These are phyloP conservation scores for Mycena galopus DNA, from an alignment of 768 basidiomycete genomes.

Conservation along the genomic window DNA sequence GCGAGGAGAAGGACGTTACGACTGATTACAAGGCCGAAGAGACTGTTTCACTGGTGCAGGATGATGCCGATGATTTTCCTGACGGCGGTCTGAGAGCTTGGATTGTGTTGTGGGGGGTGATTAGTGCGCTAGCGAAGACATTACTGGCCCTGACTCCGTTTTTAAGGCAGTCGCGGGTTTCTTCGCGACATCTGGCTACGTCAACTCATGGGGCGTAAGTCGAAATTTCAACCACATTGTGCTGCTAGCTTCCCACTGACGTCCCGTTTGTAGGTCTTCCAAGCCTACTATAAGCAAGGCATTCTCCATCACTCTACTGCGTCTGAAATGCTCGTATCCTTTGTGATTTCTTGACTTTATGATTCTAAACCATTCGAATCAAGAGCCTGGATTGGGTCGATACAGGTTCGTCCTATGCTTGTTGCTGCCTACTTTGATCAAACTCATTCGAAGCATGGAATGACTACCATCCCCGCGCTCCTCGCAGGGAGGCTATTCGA, in stretches of 20 bases:
- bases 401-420: too few relatives aligned
- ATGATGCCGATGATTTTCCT: neutral
- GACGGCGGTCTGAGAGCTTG: too few relatives aligned
- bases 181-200: constrained; percentile 26
- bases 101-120: neutral
- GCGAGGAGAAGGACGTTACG: too few relatives aligned
- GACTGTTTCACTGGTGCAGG: neutral
- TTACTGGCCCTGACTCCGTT: neutral
- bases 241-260: neutral
- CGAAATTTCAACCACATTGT: neutral
- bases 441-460: constrained; percentile 13
- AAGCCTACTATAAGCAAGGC: constrained; percentile 23
- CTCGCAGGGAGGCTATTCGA: constrained; percentile 43
- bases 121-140: neutral
- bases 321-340: too few relatives aligned
- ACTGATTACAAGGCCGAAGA: neutral
- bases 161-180: neutral
- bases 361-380: too few relatives aligned
- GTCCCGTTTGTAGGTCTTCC: constrained; percentile 6
- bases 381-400: too few relatives aligned
- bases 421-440: too few relatives aligned
- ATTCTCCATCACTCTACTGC: too few relatives aligned
- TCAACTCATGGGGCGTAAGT: constrained; percentile 28
- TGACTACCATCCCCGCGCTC: constrained; percentile 19
- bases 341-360: too few relatives aligned